These are phyloP conservation scores for Mycena alexandri DNA, from an alignment of 768 basidiomycete species.

Conservation along the genomic window DNA sequence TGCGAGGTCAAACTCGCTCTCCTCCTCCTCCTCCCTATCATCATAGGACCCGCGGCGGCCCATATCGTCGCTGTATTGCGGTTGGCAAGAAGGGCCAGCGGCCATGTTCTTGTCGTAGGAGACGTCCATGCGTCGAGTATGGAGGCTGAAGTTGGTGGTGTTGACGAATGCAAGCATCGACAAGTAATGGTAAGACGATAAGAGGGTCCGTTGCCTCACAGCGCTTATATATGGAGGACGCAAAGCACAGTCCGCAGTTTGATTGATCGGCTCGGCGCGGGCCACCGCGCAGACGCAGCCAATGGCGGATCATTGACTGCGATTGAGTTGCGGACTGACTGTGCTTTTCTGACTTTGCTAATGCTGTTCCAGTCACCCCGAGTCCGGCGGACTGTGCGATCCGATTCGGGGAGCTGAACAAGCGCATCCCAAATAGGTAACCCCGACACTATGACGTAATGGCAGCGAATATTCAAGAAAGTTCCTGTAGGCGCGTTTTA, in stretches of 20 bases:
- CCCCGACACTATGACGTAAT: slow-evolving; percentile 16
- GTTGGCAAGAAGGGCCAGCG: slow-evolving; percentile 32
- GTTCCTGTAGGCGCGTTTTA: background rate
- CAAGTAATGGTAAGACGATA: slow-evolving; percentile 16
- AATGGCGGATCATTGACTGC: slow-evolving; percentile 2
- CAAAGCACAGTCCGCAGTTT: slow-evolving; percentile 31
- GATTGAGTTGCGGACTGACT: slow-evolving; percentile 30
- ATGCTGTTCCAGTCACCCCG: slow-evolving; percentile 11
- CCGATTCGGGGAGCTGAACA: background rate
- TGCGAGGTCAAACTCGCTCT: slow-evolving; percentile 23
- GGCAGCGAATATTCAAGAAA: slow-evolving; percentile 1
- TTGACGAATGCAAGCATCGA: slow-evolving; percentile 27
- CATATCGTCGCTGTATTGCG: slow-evolving; percentile 23
- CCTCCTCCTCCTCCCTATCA: slow-evolving; percentile 23
- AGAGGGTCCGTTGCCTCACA: background rate
- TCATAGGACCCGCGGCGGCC: slow-evolving; percentile 21
- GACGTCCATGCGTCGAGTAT: slow-evolving; percentile 28
- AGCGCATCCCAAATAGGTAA: slow-evolving; percentile 17
- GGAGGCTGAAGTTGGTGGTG: slow-evolving; percentile 32
- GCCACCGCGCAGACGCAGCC: slow-evolving; percentile 19
- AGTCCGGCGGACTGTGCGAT: background rate
- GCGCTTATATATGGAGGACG: slow-evolving; percentile 29
- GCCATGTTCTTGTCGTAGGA: slow-evolving; percentile 21
- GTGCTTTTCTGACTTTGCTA: slow-evolving; percentile 17
- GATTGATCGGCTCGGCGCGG: slow-evolving; percentile 19